Conservation (phyloP, 2,329 filamentous ascomycete species). For the Trichophyton rubrum region DNA sequence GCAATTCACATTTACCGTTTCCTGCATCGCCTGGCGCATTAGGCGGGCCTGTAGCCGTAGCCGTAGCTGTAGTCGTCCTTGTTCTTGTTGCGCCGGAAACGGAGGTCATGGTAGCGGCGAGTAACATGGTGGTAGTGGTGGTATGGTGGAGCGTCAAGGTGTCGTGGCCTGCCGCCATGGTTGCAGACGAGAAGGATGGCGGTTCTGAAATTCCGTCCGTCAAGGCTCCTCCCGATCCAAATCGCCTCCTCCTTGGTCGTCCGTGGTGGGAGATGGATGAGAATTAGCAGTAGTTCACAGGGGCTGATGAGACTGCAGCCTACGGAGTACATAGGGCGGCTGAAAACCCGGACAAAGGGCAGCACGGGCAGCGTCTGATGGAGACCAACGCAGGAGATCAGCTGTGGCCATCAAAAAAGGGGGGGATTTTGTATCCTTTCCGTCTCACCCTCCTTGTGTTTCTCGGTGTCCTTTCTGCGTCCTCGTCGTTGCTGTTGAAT, state of each 20-base stretch:
- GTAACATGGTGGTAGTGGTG: constrained; percentile 8
- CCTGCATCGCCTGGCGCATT: constrained; percentile 30
- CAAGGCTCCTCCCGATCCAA: no score
- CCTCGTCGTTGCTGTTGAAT: no score
- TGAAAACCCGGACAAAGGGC: background rate
- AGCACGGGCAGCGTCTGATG: background rate
- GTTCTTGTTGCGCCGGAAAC: background rate
- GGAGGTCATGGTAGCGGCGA: constrained; percentile 12
- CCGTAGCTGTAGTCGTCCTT: constrained; percentile 1
- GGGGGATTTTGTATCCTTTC: no score
- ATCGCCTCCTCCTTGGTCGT: background rate
- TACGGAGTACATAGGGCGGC: constrained; percentile 4
- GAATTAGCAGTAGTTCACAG: background rate
- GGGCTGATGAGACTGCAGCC: background rate
- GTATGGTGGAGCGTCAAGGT: background rate
- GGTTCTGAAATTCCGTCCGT: background rate
- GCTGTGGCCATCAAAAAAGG: no score
- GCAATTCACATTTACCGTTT: constrained; percentile 67
- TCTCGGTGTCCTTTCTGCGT: background rate
- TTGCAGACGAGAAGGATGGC: background rate
- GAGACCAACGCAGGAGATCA: no score
- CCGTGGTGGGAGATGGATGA: background rate
- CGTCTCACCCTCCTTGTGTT: background rate
- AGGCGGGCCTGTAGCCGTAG: constrained; percentile 6
- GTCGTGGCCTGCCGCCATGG: background rate